Conservation (phyloP, 2,329 filamentous ascomycete species). For the Aureobasidium sp. region DNA sequence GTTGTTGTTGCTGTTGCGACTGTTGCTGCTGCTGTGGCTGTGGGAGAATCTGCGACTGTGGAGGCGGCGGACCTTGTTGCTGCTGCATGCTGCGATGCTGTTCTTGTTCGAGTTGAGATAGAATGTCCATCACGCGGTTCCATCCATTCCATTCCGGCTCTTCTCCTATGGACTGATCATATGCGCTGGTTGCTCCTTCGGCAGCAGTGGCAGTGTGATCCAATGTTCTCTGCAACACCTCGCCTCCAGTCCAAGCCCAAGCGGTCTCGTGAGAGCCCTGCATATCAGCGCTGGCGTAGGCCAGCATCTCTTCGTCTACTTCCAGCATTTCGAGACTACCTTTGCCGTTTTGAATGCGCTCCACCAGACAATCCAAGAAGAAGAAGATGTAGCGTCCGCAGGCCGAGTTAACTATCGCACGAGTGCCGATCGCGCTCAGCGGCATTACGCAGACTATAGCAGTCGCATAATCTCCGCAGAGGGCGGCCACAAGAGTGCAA, state of each 20-base stretch:
- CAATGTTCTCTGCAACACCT: constrained; percentile 25
- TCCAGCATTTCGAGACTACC: constrained; percentile 36
- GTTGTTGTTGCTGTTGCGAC: constrained; percentile 6
- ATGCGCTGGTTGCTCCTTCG: background rate
- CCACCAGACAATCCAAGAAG: constrained; percentile 62
- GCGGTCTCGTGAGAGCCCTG: constrained; percentile 69
- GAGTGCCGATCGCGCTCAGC: constrained; percentile 60
- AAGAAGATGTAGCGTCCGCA: constrained; percentile 78
- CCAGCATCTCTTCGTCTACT: constrained; percentile 78
- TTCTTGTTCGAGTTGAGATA: constrained; percentile 47
- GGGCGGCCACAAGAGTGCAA: constrained; percentile 69
- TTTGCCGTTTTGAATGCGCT: constrained; percentile 41
- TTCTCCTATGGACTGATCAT: constrained; percentile 25
- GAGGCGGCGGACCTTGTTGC: background rate
- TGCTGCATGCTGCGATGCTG: constrained; percentile 18
- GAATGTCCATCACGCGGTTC: constrained; percentile 60
- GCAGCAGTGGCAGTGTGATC: constrained; percentile 15
- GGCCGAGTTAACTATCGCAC: constrained; percentile 62
- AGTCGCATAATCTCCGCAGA: constrained; percentile 62
- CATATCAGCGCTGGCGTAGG: constrained; percentile 77
- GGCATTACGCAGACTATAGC: constrained; percentile 67
- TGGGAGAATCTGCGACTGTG: background rate
- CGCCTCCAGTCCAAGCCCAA: constrained; percentile 66
- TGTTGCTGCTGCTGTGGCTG: background rate
- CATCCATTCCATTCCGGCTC: constrained; percentile 70